Evolutionary conservation across 1,139 yeast genomes (phyloP).

Genomic region (Geotrichum bryndzae): DNA sequence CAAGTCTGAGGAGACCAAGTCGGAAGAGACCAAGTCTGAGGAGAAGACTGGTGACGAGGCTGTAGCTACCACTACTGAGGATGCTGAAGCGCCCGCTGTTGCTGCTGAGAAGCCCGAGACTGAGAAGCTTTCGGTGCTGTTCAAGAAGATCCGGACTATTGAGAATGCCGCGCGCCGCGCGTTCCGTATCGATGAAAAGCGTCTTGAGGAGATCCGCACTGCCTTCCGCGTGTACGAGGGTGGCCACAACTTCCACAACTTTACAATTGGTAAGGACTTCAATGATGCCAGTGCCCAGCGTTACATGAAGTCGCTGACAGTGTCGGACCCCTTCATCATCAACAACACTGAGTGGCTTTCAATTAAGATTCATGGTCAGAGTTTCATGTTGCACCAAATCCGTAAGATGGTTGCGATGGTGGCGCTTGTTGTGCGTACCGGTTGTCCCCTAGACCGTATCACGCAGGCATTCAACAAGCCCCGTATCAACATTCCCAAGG

Average conservation of each 20-base stretch:
- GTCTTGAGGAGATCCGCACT: conserved; percentile 56
- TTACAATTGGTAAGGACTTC: conserved; percentile 82
- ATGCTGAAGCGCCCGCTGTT: conserved; percentile 17
- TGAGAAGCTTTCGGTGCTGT: conserved; percentile 36
- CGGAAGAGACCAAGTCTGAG: conserved; percentile 18
- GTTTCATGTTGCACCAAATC: conserved; percentile 96
- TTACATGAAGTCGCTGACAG: conserved; percentile 70
- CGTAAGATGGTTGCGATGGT: conserved; percentile 98
- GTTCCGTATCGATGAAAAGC: conserved; percentile 57
- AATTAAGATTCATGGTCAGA: conserved; percentile 94
- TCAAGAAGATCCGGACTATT: conserved; percentile 54
- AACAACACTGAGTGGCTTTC: conserved; percentile 96
- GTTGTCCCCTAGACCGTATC: conserved; percentile 72
- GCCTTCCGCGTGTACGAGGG: conserved; percentile 76
- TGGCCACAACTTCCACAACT: conserved; percentile 91
- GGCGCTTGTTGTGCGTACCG: conserved; percentile 73
- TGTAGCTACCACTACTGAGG: conserved; percentile 26
- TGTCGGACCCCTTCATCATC: conserved; percentile 87
- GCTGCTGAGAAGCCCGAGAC: conserved; percentile 30
- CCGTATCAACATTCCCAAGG: conserved; percentile 88
- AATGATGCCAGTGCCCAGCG: conserved; percentile 82
- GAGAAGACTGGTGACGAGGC: conserved; percentile 9
- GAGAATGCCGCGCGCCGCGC: conserved; percentile 66
- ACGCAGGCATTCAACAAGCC: conserved; percentile 68
- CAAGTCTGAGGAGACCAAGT: conserved; percentile 18